These are phyloP conservation scores for Calvatia gigantea DNA, from an alignment of 768 basidiomycete genomes.

Conservation along the genomic window DNA sequence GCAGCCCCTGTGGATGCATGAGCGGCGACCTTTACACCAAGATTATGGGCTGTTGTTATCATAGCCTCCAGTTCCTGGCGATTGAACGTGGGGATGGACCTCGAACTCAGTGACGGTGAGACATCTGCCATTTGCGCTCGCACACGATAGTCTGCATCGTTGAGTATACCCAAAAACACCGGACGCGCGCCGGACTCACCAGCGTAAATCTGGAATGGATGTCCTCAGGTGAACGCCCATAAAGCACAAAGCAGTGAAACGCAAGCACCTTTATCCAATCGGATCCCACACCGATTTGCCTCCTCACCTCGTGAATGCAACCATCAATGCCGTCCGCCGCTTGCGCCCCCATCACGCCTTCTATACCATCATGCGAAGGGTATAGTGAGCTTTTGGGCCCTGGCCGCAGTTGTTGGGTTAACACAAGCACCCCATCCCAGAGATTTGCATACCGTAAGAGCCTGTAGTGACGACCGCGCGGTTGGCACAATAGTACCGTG, in stretches of 20 bases:
- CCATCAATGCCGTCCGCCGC: constrained; percentile 55
- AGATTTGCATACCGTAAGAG: constrained; percentile 44
- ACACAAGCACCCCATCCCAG: constrained; percentile 9
- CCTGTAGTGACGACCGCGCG: constrained; percentile 60
- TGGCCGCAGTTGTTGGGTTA: constrained; percentile 19
- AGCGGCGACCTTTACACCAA: constrained; percentile 55
- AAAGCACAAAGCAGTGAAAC: constrained; percentile 5
- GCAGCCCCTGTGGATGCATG: constrained; percentile 39
- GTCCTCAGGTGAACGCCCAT: not conserved
- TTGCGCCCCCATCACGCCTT: constrained; percentile 56
- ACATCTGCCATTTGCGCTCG: constrained; percentile 43
- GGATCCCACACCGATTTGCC: constrained; percentile 61
- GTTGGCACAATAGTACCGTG: constrained; percentile 59
- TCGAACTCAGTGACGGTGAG: constrained; percentile 29
- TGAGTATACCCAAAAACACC: not conserved
- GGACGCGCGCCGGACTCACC: constrained; percentile 28
- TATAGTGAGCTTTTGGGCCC: constrained; percentile 51
- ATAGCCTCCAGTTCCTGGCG: constrained; percentile 42
- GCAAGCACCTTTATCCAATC: constrained; percentile 61
- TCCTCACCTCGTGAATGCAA: constrained; percentile 52
- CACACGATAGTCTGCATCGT: constrained; percentile 45
- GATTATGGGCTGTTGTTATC: constrained; percentile 46
- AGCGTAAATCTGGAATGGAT: constrained; percentile 42
- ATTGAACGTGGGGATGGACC: constrained; percentile 42
- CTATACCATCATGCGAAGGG: constrained; percentile 46